Evolutionary conservation across 108 stramenopile species (phyloP).

Genomic region (Cyclostephanos tholiformis): DNA sequence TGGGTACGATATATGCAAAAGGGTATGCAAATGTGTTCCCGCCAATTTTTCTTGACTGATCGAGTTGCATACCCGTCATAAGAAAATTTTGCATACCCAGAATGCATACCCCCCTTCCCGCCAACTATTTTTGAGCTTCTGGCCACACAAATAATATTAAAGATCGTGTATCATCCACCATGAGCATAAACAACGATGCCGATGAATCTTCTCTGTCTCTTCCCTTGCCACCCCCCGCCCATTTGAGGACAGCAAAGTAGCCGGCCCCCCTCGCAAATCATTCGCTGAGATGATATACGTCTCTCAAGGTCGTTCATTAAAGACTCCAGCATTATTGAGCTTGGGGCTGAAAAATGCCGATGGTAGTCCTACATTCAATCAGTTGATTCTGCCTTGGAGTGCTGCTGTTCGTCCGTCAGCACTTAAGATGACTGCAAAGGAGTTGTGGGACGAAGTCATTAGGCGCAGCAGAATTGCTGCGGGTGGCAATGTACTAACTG

Average conservation of each 20-base stretch:
- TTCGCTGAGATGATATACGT: too few species aligned
- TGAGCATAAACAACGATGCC: too few species aligned
- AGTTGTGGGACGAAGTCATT: neutral
- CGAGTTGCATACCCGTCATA: neutral
- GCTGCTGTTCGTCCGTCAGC: neutral
- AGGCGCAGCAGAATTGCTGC: neutral
- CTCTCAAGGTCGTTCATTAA: too few species aligned
- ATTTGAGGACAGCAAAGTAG: too few species aligned
- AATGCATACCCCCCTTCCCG: conserved; percentile 11
- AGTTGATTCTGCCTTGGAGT: neutral
- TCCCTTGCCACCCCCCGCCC: too few species aligned
- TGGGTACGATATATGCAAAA: neutral
- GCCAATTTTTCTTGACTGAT: neutral
- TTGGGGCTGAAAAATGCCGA: too few species aligned
- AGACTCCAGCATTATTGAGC: too few species aligned
- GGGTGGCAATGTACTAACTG: neutral
- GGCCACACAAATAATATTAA: neutral
- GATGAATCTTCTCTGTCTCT: too few species aligned
- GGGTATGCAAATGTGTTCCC: conserved; percentile 1
- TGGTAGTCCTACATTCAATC: neutral
- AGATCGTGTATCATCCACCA: too few species aligned
- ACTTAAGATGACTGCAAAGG: neutral
- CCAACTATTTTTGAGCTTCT: conserved; percentile 3
- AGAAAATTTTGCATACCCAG: neutral
- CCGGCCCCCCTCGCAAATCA: too few species aligned